Evolutionary conservation across 495 filamentous ascomycete genomes (phyloP), one percentile per base, ranked within the genome.

Genomic region (Neurospora terricola): DNA sequence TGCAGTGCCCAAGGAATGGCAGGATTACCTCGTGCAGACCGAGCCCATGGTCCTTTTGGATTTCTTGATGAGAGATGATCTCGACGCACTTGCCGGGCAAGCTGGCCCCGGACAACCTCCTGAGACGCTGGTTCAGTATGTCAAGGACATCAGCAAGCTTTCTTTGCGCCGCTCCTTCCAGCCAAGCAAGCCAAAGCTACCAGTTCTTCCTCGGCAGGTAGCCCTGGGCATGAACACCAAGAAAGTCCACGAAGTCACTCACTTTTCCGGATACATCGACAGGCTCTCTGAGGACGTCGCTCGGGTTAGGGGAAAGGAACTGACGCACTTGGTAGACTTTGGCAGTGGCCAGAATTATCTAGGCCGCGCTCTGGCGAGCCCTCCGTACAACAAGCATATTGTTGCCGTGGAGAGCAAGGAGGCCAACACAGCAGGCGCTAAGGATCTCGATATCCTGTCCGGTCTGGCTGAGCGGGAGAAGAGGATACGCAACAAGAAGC

Each of bases 331-430:
- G 72, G 89, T 98, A 70, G 96, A 99, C 81, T 97, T 97, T 81
- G 96, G 96, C 30, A 96, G 93, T 69, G 96, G 96, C 0, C 96
- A 98, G 78, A 98, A 96, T 76, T 99, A 99, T 78, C 88, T 99
- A 2, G 94, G 96, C 12, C 89, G 96, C 59, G 91, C 93, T 2
- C 82, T 99, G 62, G 95, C 96, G 12, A 92, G 90, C 74, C 85
- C 90, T 69, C 94, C 94, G 1, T 97, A 96, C 79, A 91, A 93
- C 74, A 90, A 90, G 76, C 88, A 93, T 76, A 92, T 98, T 70
- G 88, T 98, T 73, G 96, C 96, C 16, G 92, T 99, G 74, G 96
- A 99, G 81, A 92, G 93, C 75, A 92, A 89, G 76, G 88, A 91
- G 69, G 88, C 90, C 73, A 97, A 97, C 77, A 94, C 98, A 77